Conservation (phyloP, 768 basidiomycete species). For the Paxillus ammoniavirescens region DNA sequence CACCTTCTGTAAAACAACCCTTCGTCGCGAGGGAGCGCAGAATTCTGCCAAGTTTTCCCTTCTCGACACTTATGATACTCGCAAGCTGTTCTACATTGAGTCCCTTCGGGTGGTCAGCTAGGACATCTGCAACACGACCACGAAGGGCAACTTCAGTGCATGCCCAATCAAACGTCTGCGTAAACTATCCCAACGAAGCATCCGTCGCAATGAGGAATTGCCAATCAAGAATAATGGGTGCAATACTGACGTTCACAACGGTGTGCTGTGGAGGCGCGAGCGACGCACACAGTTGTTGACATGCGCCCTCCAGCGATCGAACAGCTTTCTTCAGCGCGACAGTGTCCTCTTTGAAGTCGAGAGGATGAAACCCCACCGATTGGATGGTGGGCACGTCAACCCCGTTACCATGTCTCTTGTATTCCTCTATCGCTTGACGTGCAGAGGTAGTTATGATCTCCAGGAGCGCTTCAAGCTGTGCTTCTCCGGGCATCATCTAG, state of each 20-base stretch:
- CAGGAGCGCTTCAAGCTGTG: conserved; percentile 20
- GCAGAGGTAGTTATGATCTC: background rate
- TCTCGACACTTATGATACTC: conserved; percentile 7
- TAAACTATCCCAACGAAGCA: background rate
- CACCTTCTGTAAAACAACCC: background rate
- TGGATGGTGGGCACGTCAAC: too few species aligned
- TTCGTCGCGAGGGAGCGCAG: background rate
- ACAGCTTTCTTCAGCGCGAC: too few species aligned
- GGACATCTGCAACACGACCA: conserved; percentile 11
- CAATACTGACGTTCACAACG: too few species aligned
- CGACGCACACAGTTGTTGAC: too few species aligned
- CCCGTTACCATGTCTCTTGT: too few species aligned
- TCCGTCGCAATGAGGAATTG: too few species aligned
- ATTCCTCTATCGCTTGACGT: too few species aligned
- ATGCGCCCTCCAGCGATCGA: too few species aligned
- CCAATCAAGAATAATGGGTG: too few species aligned
- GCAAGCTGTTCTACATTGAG: conserved; percentile 15
- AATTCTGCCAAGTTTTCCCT: conserved; percentile 8
- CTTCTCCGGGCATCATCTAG: conserved; percentile 1
- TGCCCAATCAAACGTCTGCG: conserved; percentile 11
- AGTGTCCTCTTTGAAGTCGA: too few species aligned
- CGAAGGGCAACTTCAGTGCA: conserved; percentile 10
- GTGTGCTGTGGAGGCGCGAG: too few species aligned
- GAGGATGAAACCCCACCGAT: too few species aligned
- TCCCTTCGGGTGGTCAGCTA: conserved; percentile 14